Evolutionary conservation across 306 rosid genomes (phyloP).

Genomic region (Quillaja saponaria): DNA sequence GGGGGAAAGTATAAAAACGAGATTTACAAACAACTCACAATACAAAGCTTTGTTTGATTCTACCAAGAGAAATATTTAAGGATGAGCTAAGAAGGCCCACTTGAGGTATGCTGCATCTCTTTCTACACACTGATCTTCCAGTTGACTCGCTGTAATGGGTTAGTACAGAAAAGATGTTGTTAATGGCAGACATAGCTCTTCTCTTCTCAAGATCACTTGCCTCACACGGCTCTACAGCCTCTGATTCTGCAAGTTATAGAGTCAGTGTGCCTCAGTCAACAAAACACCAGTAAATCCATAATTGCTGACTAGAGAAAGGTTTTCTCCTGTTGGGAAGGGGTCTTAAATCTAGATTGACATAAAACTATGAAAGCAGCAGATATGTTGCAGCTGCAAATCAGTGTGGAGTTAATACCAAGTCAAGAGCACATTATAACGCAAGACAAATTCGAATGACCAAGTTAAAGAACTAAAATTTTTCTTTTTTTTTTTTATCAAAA

Average conservation of each 20-base stretch:
- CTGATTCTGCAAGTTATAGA: slow-evolving; percentile 44
- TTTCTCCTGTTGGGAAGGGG: neutral
- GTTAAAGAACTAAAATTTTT: neutral
- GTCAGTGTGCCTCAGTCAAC: slow-evolving; percentile 31
- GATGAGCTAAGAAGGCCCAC: slow-evolving; percentile 73
- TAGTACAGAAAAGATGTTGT: slow-evolving; percentile 71
- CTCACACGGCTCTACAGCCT: slow-evolving; percentile 68
- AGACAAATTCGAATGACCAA: neutral
- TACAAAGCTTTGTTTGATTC: slow-evolving; percentile 99
- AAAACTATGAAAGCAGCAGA: neutral
- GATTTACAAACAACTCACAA: slow-evolving; percentile 89
- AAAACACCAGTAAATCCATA: slow-evolving; percentile 25
- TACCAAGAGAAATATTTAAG: slow-evolving; percentile 93
- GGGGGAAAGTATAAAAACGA: slow-evolving; percentile 42
- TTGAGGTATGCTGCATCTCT: slow-evolving; percentile 66
- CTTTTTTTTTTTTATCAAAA: too few species aligned
- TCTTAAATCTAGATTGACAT: slow-evolving; percentile 4
- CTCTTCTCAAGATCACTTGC: slow-evolving; percentile 74
- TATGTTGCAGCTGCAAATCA: neutral
- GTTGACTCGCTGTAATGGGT: slow-evolving; percentile 69
- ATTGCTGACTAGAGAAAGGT: neutral
- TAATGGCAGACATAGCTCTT: slow-evolving; percentile 58
- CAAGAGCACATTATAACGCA: slow-evolving; percentile 5
- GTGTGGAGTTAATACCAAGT: neutral
- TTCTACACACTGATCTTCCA: slow-evolving; percentile 74